Evolutionary conservation across 805 yeast species (phyloP), one percentile per base, ranked within the genome.

Genomic region (Kuraishia piskuri): DNA sequence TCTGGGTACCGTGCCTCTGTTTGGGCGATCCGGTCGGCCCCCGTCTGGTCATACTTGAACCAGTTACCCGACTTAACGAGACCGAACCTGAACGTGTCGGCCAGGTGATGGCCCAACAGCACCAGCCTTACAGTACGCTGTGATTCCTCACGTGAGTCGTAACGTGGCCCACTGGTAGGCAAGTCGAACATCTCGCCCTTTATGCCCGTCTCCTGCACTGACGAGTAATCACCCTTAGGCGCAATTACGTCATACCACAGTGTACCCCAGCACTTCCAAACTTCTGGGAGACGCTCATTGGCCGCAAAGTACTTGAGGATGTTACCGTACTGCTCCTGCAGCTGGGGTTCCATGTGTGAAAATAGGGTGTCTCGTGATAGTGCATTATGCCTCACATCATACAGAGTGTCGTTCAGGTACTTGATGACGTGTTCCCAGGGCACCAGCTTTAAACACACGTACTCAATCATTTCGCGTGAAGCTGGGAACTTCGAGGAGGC

Each of bases 241-340:
- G 71, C 62, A 45, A 87, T 71, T 23, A 71, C 69, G 65, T 87
- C 91, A 67, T 80, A 88, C 92, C 94, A 87, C 46, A 88, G 64
- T 0, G 90, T 79, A 1, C 95, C 95, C 90, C 92, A 86, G 61
- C 90, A 83, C 63, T 83, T 84, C 91, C 91, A 87, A 21, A 83
- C 86, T 66, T 88, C 95, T 47, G 87, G 82, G 50, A 87, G 69
- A 48, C 73, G 78, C 63, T 86, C 92, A 63, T 79, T 76, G 50
- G 78, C 72, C 57, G 80, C 75, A 59, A 81, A 83, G 58, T 76
- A 65, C 3, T 73, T 70, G n/a, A 85, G 57, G 47, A 75, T 65
- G 51, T 73, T 70, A 0, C 72, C 68, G n/a, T 72, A 60, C 37
- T 57, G 50, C 19, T 54, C 56, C 37, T 40, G 48, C 14, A 52